Evolutionary conservation across 768 basidiomycete genomes (phyloP).

Genomic region (Russula abietina): DNA sequence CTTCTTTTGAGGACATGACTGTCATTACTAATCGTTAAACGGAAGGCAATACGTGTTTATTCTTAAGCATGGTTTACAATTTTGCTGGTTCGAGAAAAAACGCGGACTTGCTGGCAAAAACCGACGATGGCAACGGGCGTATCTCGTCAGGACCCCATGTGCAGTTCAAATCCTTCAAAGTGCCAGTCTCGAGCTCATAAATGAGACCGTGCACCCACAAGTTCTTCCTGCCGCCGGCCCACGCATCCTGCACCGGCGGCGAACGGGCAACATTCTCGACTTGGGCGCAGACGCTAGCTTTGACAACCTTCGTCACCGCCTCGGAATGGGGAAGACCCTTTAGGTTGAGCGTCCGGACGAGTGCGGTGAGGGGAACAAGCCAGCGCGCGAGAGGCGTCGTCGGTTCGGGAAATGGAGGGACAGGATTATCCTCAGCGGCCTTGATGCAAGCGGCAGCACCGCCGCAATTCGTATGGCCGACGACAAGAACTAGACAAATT

Average conservation of each 20-base stretch:
- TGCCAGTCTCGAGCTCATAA: conserved; percentile 32
- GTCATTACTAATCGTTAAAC: not conserved
- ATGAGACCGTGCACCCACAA: conserved; percentile 55
- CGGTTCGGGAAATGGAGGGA: conserved; percentile 27
- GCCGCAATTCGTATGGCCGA: conserved; percentile 80
- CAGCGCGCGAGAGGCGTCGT: conserved; percentile 55
- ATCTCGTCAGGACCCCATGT: conserved; percentile 7
- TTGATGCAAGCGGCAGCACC: conserved; percentile 56
- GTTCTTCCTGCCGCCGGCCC: conserved; percentile 33
- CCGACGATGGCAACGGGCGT: not conserved
- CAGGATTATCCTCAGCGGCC: conserved; percentile 34
- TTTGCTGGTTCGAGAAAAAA: not conserved
- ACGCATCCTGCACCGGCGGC: conserved; percentile 27
- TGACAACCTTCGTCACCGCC: conserved; percentile 28
- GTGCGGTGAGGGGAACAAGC: conserved; percentile 59
- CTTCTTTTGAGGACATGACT: no score
- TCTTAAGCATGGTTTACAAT: not conserved
- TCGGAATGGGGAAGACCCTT: conserved; percentile 33
- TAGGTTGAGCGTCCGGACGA: conserved; percentile 45
- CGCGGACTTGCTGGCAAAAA: not conserved
- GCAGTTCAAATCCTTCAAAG: conserved; percentile 28
- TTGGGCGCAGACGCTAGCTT: conserved; percentile 26
- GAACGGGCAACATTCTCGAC: conserved; percentile 28
- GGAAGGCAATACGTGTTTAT: no score
- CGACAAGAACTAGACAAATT: conserved; percentile 61